Percentiles rank a stretch among this genome's conserved stretches.
These are phyloP conservation scores for Knoxia roxburghii DNA, from an alignment of 257 asterid species.

Conservation along the genomic window DNA sequence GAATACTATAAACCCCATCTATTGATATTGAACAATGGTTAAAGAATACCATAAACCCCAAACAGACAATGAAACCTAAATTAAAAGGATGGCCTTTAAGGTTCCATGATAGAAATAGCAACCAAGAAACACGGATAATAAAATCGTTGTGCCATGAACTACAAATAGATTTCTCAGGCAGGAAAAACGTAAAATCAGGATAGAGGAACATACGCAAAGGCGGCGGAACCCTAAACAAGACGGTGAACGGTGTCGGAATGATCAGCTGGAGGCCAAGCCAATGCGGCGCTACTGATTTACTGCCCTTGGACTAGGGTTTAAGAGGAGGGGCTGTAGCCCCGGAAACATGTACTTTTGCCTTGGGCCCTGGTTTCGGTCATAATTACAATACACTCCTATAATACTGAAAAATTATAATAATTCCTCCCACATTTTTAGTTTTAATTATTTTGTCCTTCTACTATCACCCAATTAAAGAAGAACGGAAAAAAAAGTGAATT, in stretches of 20 bases:
- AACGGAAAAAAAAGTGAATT: too few species aligned
- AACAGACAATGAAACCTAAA: not conserved
- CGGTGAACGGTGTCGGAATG: not conserved
- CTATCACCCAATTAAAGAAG: too few species aligned
- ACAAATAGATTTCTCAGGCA: not conserved
- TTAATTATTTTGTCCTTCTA: too few species aligned
- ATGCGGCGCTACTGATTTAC: not conserved
- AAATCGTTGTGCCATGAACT: not conserved
- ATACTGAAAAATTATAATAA: not conserved
- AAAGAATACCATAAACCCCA: not conserved
- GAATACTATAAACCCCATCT: too few species aligned
- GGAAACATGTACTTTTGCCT: not conserved
- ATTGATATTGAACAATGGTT: too few species aligned
- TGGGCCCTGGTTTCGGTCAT: not conserved
- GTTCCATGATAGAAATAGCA: not conserved
- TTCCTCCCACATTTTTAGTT: not conserved
- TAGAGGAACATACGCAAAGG: conserved; percentile 2
- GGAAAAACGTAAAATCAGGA: not conserved
- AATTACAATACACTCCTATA: not conserved
- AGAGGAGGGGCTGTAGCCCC: too few species aligned
- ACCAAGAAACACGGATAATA: not conserved
- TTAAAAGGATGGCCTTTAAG: not conserved
- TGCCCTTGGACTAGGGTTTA: conserved; percentile 14
- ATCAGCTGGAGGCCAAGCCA: not conserved
- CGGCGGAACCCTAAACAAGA: not conserved